phyloP scores from a whole-genome alignment of 2,329 filamentous ascomycete species.

The Lasiodiplodia theobromae region DNA sequence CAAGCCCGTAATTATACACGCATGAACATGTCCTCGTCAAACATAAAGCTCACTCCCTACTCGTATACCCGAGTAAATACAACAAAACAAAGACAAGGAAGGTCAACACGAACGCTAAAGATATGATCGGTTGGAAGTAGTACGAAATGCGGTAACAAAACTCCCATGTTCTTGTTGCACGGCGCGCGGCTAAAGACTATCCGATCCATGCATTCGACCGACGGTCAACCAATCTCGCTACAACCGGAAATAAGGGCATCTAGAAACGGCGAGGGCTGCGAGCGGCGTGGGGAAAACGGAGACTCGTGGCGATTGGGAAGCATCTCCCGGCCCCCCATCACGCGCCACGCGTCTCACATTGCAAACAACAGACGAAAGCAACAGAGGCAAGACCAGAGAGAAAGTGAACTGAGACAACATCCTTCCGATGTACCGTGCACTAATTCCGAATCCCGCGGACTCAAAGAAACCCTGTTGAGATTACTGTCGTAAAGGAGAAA shows the following conservation, averaged over 20 bases:
- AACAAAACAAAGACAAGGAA: neutral
- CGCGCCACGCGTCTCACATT: too few relatives aligned
- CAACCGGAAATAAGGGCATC: neutral
- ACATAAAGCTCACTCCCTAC: neutral
- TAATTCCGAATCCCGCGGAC: neutral
- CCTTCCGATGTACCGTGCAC: neutral
- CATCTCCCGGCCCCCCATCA: too few relatives aligned
- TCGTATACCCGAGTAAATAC: neutral
- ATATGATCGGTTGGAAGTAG: too few relatives aligned
- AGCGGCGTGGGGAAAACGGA: too few relatives aligned
- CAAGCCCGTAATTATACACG: neutral
- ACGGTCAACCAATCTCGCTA: neutral
- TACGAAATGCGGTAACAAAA: neutral
- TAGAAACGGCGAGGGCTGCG: too few relatives aligned
- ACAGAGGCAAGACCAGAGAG: neutral
- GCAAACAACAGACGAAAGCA: neutral
- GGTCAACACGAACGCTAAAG: too few relatives aligned
- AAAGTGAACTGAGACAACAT: neutral
- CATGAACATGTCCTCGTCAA: neutral
- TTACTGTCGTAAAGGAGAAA: neutral
- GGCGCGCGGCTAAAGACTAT: neutral
- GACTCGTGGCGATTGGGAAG: too few relatives aligned
- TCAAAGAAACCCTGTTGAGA: neutral
- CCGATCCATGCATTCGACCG: neutral
- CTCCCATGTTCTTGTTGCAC: neutral